Conservation (phyloP, 345 rosid species). For the Brassica nigra region DNA sequence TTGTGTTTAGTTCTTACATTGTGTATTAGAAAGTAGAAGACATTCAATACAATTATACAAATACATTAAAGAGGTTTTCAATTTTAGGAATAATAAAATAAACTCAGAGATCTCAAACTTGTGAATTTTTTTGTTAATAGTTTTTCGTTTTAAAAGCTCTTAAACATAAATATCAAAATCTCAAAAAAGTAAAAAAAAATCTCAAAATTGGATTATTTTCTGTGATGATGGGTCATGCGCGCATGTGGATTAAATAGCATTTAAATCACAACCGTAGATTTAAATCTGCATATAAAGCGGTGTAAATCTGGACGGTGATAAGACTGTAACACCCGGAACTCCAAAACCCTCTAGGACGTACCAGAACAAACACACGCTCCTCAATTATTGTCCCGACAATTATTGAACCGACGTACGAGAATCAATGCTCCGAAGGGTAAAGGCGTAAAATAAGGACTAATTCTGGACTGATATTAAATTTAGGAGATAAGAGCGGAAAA, state of each 20-base stretch:
- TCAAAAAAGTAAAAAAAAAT: not conserved
- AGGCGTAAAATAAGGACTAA: not conserved
- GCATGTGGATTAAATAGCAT: not conserved
- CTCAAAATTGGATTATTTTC: not conserved
- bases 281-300: conserved; percentile 7
- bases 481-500: conserved; percentile 36
- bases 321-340: conserved; percentile 20
- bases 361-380: conserved; percentile 12
- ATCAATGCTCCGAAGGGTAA: conserved; percentile 8
- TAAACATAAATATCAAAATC: not conserved
- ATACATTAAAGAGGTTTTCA: too few relatives aligned
- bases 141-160: too few relatives aligned
- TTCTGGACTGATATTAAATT: not conserved
- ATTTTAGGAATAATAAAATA: too few relatives aligned
- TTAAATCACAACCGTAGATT: conserved; percentile 23
- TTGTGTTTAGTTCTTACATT: not conserved
- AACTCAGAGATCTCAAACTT: too few relatives aligned
- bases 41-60: too few relatives aligned
- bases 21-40: too few relatives aligned
- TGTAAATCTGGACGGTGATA: conserved; percentile 21
- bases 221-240: not conserved
- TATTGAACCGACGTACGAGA: conserved; percentile 33
- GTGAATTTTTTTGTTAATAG: too few relatives aligned
- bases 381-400: conserved; percentile 27
- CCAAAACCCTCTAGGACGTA: conserved; percentile 16